Percentiles rank a stretch among this genome's conserved stretches.
These are phyloP conservation scores for Pezicula neosporulosa DNA, from an alignment of 2,329 filamentous ascomycete genomes.

Conservation along the genomic window DNA sequence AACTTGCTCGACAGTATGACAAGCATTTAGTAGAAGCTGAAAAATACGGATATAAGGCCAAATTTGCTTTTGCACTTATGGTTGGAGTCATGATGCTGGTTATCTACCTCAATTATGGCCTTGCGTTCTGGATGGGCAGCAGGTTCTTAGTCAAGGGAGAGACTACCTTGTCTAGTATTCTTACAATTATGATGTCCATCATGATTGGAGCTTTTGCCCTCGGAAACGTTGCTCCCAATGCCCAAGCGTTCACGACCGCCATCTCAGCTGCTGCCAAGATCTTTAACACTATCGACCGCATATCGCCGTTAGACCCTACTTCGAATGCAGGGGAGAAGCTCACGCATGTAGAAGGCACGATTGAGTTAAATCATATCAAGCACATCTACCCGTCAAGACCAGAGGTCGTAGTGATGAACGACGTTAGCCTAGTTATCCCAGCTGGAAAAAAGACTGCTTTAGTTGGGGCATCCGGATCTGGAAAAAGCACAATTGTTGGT, in stretches of 20 bases:
- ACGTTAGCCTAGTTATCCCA: constrained; percentile 74
- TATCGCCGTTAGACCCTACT: constrained; percentile 78
- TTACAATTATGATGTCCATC: constrained; percentile 82
- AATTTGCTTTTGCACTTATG: constrained; percentile 72
- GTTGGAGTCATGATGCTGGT: constrained; percentile 79
- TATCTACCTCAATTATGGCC: constrained; percentile 81
- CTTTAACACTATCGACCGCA: constrained; percentile 86
- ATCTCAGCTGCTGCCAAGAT: constrained; percentile 88
- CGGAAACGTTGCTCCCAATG: constrained; percentile 81
- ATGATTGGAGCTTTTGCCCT: constrained; percentile 93
- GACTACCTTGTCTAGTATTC: constrained; percentile 63
- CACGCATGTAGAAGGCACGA: constrained; percentile 68
- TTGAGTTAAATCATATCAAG: constrained; percentile 79
- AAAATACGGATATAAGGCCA: constrained; percentile 71
- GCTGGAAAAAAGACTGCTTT: constrained; percentile 93
- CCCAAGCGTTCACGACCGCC: constrained; percentile 81
- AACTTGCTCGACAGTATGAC: constrained; percentile 85
- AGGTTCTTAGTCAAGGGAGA: constrained; percentile 66
- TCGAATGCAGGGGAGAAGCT: constrained; percentile 67
- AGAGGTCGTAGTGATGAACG: constrained; percentile 84
- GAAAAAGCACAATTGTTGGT: constrained; percentile 92
- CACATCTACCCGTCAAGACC: constrained; percentile 94
- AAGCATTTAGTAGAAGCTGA: constrained; percentile 69
- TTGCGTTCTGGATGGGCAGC: constrained; percentile 87
- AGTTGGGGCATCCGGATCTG: constrained; percentile 90